phyloP scores from a whole-genome alignment of 306 rosid genomes.

The Oemleria cerasiformis region DNA sequence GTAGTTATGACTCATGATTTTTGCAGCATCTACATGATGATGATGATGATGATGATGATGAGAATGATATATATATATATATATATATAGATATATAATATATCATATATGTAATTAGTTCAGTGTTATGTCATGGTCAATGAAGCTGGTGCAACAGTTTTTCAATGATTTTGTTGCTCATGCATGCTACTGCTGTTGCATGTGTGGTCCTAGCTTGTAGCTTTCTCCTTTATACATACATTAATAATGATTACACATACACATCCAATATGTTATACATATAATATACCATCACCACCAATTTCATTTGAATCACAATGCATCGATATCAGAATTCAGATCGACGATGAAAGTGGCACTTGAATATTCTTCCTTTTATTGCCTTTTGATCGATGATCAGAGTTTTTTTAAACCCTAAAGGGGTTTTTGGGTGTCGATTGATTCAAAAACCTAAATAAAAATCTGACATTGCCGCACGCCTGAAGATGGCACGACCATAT shows the following conservation, averaged over 20 bases:
- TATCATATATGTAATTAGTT: not conserved
- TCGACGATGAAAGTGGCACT: not conserved
- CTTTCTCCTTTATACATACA: not conserved
- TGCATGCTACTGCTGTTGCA: not conserved
- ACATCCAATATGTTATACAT: not conserved
- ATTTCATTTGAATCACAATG: not conserved
- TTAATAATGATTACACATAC: not conserved
- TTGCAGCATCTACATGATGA: not conserved
- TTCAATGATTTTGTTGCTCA: not conserved
- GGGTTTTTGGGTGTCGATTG: no score
- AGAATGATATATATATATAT: not conserved
- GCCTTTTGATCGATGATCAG: not conserved
- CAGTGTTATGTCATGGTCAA: not conserved
- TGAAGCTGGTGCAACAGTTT: not conserved
- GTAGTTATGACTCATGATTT: not conserved
- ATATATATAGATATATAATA: not conserved
- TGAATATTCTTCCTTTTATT: not conserved
- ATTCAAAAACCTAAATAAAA: not conserved
- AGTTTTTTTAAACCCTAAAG: not conserved
- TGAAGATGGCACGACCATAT: slow-evolving; percentile 4
- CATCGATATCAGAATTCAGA: not conserved
- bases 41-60: not conserved
- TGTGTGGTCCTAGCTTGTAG: slow-evolving; percentile 1
- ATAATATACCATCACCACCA: not conserved
- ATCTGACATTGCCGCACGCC: slow-evolving; percentile 24